A percentile compares a stretch with the other conserved stretches of the same genome.
These are phyloP conservation scores for Cylindrotheca closterium DNA, from an alignment of 108 stramenopile genomes.

Conservation along the genomic window DNA sequence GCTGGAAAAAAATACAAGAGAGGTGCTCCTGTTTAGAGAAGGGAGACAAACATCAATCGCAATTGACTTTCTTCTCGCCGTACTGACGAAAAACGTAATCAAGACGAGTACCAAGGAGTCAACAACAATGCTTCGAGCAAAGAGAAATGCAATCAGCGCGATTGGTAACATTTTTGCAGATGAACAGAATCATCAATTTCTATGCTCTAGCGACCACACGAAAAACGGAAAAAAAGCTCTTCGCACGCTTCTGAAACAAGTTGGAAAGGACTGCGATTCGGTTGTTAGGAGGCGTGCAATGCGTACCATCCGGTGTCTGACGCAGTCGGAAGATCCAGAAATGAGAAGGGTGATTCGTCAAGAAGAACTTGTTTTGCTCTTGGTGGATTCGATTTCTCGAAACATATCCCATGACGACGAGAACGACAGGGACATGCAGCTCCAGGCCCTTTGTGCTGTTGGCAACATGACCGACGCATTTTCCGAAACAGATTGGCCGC, in stretches of 20 bases:
- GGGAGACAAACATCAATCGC: constrained; percentile 6
- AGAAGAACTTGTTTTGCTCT: constrained; percentile 13
- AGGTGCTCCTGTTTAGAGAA: constrained; percentile 17
- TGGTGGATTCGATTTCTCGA: constrained; percentile 13
- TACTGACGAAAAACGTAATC: constrained; percentile 1
- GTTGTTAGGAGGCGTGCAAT: constrained; percentile 39
- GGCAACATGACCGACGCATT: constrained; percentile 6
- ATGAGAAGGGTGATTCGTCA: background rate
- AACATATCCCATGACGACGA: constrained; percentile 24
- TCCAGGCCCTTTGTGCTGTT: constrained; percentile 34
- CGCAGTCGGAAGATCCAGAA: background rate
- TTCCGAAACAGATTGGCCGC: constrained; percentile 7
- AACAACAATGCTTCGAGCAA: constrained; percentile 10
- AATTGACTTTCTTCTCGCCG: constrained; percentile 5
- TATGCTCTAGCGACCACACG: background rate
- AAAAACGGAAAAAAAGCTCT: background rate
- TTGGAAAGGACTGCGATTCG: constrained; percentile 23
- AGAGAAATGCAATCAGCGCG: constrained; percentile 36
- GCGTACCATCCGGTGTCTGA: constrained; percentile 42
- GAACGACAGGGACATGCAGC: constrained; percentile 29
- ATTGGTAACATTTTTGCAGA: constrained; percentile 34
- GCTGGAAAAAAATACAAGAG: constrained; percentile 10
- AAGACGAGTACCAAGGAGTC: background rate
- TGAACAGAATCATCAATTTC: constrained; percentile 2
- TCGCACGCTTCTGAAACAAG: constrained; percentile 12